phyloP scores from a whole-genome alignment of 176 grass and related monocot species.

The Sorghum bicolor region Sorghum_bicolor_NCBIv3 NC_012872.2:65128001-65128500 shows the following conservation, averaged over 20 bases:
- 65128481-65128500: slow-evolving; percentile 98
- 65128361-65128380: not conserved
- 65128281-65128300: slow-evolving; percentile 93
- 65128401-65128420: not conserved
- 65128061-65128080: not conserved
- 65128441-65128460: not conserved
- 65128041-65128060: not conserved
- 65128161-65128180: not conserved
- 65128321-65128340: slow-evolving; percentile 88
- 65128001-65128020: not conserved
- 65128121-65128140: not conserved
- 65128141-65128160: not conserved
- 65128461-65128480: slow-evolving; percentile 46
- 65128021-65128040: not conserved
- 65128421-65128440: not conserved
- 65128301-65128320: slow-evolving; percentile 74
- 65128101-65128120: not conserved
- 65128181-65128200: not conserved
- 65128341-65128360: slow-evolving; percentile 99
- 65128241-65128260: slow-evolving; percentile 99
- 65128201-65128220: slow-evolving; percentile 71
- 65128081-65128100: not conserved
- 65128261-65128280: slow-evolving; percentile 97
- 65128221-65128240: slow-evolving; percentile 99
- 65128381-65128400: not conserved